Percentiles rank a stretch among this genome's conserved stretches.
Conservation (phyloP, 31 red algal species). For the Odonthalia washingtoniensis region DNA sequence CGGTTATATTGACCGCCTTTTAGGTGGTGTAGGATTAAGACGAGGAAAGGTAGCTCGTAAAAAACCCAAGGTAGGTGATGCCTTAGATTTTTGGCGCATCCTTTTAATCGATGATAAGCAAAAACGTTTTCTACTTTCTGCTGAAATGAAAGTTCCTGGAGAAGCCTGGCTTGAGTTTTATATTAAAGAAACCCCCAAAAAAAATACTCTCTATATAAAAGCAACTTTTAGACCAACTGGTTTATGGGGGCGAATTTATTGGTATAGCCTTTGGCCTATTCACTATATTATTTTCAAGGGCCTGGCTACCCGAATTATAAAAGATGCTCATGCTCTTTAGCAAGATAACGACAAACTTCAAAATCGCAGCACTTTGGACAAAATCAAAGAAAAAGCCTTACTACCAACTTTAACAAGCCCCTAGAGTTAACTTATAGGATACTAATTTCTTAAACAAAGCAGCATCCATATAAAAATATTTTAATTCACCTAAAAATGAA, state of each 20-base stretch:
- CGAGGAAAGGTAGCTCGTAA: constrained; percentile 1
- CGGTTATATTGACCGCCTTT: constrained; percentile 32
- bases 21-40: constrained; percentile 41
- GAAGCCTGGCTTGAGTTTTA: constrained; percentile 43
- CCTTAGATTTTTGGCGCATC: constrained; percentile 42
- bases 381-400: too few relatives aligned
- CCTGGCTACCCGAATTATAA: constrained; percentile 11
- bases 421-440: too few relatives aligned
- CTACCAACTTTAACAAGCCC: too few relatives aligned
- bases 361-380: too few relatives aligned
- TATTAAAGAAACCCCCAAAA: constrained; percentile 2
- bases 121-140: constrained; percentile 6
- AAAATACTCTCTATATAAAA: neutral
- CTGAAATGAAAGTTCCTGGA: constrained; percentile 48
- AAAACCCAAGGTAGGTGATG: constrained; percentile 34
- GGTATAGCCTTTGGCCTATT: constrained; percentile 31
- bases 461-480: too few relatives aligned
- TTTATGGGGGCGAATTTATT: constrained; percentile 30
- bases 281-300: constrained; percentile 32
- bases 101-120: constrained; percentile 13
- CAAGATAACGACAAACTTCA: too few relatives aligned
- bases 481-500: too few relatives aligned
- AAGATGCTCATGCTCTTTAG: constrained; percentile 4
- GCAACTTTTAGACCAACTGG: constrained; percentile 27
- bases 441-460: too few relatives aligned